phyloP scores from a whole-genome alignment of 768 basidiomycete species.

The Lactarius quietus region DNA sequence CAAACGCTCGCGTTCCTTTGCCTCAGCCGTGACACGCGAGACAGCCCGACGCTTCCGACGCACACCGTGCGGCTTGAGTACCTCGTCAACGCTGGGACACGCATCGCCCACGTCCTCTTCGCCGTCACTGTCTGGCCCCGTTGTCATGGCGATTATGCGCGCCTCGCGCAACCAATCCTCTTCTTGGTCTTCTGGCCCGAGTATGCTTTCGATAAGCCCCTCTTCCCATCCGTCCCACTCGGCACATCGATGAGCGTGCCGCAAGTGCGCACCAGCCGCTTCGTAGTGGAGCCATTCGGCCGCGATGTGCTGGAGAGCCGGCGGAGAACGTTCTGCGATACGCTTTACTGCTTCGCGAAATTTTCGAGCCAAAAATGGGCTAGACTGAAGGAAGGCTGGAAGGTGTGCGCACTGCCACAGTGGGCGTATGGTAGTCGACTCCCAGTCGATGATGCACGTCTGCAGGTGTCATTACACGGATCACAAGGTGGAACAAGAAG shows the following conservation, averaged over 20 bases:
- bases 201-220: slow-evolving; percentile 68
- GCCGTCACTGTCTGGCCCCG: neutral
- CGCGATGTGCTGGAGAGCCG: slow-evolving; percentile 32
- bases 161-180: slow-evolving; percentile 57
- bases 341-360: slow-evolving; percentile 63
- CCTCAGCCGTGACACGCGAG: slow-evolving; percentile 50
- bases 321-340: slow-evolving; percentile 36
- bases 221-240: slow-evolving; percentile 96
- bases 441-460: slow-evolving; percentile 90
- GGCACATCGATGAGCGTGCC: slow-evolving; percentile 73
- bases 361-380: slow-evolving; percentile 65
- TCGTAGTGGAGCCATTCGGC: slow-evolving; percentile 76
- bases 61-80: slow-evolving; percentile 22
- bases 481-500: neutral
- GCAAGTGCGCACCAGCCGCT: slow-evolving; percentile 56
- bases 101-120: slow-evolving; percentile 22
- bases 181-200: slow-evolving; percentile 68
- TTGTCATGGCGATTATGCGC: neutral
- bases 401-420: slow-evolving; percentile 84
- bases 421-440: slow-evolving; percentile 83
- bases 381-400: slow-evolving; percentile 75
- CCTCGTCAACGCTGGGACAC: slow-evolving; percentile 24
- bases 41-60: slow-evolving; percentile 39
- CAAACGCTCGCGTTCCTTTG: slow-evolving; percentile 66
- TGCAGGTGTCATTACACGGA: slow-evolving; percentile 32